These are phyloP conservation scores for Whalleya microplaca DNA, from an alignment of 2,329 filamentous ascomycete genomes.

Conservation along the genomic window DNA sequence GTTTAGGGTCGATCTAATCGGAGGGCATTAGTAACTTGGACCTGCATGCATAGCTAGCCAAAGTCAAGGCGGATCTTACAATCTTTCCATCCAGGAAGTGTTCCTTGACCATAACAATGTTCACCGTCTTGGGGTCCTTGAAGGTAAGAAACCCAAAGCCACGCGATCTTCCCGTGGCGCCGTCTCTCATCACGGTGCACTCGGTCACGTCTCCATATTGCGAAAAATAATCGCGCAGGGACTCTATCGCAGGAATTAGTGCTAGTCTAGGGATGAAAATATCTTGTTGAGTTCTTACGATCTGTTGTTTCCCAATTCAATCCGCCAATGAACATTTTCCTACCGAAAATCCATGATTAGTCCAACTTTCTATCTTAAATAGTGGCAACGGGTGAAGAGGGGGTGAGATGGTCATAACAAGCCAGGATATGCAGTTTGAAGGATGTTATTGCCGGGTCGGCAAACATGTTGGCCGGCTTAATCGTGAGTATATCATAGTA, in stretches of 20 bases:
- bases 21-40: slow-evolving; percentile 25
- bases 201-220: slow-evolving; percentile 97
- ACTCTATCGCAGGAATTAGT: slow-evolving; percentile 66
- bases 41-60: background rate
- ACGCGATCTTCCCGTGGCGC: slow-evolving; percentile 87
- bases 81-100: slow-evolving; percentile 98
- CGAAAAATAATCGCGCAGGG: slow-evolving; percentile 93
- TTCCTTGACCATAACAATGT: slow-evolving; percentile 99
- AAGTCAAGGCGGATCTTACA: slow-evolving; percentile 58
- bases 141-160: slow-evolving; percentile 98
- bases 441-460: slow-evolving; percentile 19
- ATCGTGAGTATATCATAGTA: slow-evolving; percentile 8
- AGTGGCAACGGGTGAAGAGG: slow-evolving; percentile 12
- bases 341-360: slow-evolving; percentile 48
- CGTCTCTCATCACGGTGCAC: slow-evolving; percentile 99
- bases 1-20: slow-evolving; percentile 89
- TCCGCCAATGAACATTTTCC: slow-evolving; percentile 99
- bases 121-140: slow-evolving; percentile 96
- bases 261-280: background rate
- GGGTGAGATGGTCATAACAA: slow-evolving; percentile 7
- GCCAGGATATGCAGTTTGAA: slow-evolving; percentile 19
- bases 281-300: slow-evolving; percentile 64
- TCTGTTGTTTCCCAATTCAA: slow-evolving; percentile 99
- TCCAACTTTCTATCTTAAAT: slow-evolving; percentile 11
- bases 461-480: slow-evolving; percentile 24